These are phyloP conservation scores for Chalaropsis thielavioides DNA, from an alignment of 2,329 filamentous ascomycete genomes.

Conservation along the genomic window DNA sequence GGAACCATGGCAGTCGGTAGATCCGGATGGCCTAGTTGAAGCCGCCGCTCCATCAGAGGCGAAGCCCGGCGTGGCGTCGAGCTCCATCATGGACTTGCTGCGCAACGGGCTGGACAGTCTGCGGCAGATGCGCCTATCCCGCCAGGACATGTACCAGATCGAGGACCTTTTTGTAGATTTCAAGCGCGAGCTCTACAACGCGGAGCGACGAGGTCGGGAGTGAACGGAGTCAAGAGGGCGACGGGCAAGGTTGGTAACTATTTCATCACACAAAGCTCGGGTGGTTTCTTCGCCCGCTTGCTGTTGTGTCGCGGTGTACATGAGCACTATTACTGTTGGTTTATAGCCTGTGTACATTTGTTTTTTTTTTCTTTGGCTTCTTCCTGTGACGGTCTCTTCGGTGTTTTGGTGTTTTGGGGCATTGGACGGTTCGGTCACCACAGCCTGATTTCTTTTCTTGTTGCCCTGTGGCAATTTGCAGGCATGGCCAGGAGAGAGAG, in stretches of 20 bases:
- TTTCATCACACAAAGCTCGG: background rate
- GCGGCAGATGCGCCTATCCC: constrained; percentile 43
- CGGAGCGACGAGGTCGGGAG: constrained; percentile 43
- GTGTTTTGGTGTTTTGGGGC: background rate
- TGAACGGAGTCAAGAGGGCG: background rate
- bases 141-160: constrained; percentile 52
- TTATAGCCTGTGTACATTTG: background rate
- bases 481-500: too few species aligned
- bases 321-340: background rate
- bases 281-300: background rate
- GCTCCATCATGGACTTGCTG: constrained; percentile 25
- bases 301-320: background rate
- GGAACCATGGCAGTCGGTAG: background rate
- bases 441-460: background rate
- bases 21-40: background rate
- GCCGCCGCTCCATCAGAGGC: background rate
- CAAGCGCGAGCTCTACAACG: constrained; percentile 57
- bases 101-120: constrained; percentile 39
- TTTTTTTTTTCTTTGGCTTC: background rate
- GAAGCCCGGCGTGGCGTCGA: background rate
- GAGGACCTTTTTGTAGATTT: constrained; percentile 72
- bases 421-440: background rate
- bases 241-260: background rate
- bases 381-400: background rate
- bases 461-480: background rate